Percentiles rank a stretch among this genome's conserved stretches.
Conservation (phyloP, 345 rosid genomes). For the Syzygium oleosum region DNA sequence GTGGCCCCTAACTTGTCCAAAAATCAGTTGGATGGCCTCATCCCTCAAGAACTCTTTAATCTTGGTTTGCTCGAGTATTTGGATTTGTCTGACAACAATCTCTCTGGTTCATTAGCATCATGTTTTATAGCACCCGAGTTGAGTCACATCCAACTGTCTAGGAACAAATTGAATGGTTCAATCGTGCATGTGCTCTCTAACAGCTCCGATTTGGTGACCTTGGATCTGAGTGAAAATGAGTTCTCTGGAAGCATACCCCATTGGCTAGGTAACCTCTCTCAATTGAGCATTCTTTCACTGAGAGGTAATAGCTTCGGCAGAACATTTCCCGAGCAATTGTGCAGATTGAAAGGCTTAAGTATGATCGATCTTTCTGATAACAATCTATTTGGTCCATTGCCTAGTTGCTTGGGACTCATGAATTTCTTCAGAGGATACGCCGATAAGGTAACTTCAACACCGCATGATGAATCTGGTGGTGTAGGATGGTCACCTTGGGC, state of each 20-base stretch:
- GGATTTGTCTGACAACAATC: background rate
- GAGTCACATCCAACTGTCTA: fast-evolving
- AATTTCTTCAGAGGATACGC: fast-evolving
- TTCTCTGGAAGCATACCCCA: background rate
- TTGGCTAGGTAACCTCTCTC: background rate
- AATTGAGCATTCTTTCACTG: background rate
- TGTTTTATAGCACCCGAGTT: fast-evolving
- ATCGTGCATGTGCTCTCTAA: background rate
- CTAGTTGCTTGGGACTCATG: background rate
- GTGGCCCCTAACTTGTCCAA: fast-evolving
- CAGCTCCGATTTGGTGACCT: background rate
- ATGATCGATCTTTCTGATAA: background rate
- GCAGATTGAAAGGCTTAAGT: background rate
- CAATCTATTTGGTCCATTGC: background rate
- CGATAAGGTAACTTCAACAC: fast-evolving
- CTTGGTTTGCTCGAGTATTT: fast-evolving
- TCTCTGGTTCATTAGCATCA: background rate
- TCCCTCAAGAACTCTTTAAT: background rate
- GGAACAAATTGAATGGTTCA: background rate
- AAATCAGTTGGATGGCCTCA: background rate
- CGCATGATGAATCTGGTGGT: fast-evolving
- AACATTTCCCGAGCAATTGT: background rate
- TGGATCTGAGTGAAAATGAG: background rate
- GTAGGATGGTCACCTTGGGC: fast-evolving
- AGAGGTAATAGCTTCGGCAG: background rate